phyloP scores from a whole-genome alignment of 1,139 yeast genomes.

The Kurtzmaniella quercitrusa region DNA sequence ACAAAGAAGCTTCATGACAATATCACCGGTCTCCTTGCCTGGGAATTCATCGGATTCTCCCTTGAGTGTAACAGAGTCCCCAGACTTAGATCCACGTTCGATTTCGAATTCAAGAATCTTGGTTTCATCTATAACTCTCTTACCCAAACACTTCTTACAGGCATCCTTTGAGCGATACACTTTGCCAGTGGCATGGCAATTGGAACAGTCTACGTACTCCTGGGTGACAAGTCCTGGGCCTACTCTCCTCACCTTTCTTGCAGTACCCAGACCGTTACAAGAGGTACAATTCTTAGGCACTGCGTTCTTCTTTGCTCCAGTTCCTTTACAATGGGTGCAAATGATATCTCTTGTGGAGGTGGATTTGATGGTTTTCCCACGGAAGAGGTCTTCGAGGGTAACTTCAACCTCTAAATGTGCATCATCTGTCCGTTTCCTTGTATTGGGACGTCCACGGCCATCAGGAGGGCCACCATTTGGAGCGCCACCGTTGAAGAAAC shows the following conservation, averaged over 20 bases:
- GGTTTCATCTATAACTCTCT: conserved; percentile 57
- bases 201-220: conserved; percentile 57
- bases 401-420: conserved; percentile 63
- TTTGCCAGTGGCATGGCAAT: conserved; percentile 72
- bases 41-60: conserved; percentile 79
- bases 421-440: conserved; percentile 50
- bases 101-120: conserved; percentile 77
- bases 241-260: conserved; percentile 56
- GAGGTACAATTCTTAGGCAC: conserved; percentile 51
- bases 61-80: conserved; percentile 55
- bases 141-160: conserved; percentile 76
- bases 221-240: conserved; percentile 77
- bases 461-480: conserved; percentile 15
- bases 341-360: conserved; percentile 69
- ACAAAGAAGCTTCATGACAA: conserved; percentile 57
- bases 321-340: conserved; percentile 69
- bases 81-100: conserved; percentile 63
- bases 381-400: conserved; percentile 70
- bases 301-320: conserved; percentile 67
- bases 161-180: conserved; percentile 60
- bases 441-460: conserved; percentile 9
- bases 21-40: conserved; percentile 76
- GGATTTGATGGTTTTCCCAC: conserved; percentile 76
- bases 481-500: conserved; percentile 49
- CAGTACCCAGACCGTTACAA: conserved; percentile 73